These are phyloP conservation scores for Magnolia kwangsiensis DNA, from an alignment of 164 flowering plant species.

Conservation along the genomic window DNA sequence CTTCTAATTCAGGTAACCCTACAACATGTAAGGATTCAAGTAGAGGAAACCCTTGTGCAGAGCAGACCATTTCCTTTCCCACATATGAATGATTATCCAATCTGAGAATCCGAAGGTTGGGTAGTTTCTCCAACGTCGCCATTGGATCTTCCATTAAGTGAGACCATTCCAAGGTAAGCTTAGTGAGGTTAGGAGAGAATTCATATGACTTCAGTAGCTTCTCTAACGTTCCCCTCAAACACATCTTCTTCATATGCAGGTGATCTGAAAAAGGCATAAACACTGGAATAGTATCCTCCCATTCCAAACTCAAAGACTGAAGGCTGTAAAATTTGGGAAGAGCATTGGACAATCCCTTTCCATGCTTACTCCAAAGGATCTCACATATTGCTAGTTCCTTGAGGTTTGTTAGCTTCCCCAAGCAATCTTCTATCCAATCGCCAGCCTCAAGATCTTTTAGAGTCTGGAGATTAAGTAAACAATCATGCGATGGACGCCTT, in stretches of 20 bases:
- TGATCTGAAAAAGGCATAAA: not conserved
- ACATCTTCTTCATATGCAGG: not conserved
- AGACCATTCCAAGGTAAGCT: not conserved
- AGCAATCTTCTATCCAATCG: not conserved
- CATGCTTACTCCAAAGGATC: not conserved
- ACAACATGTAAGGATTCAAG: not conserved
- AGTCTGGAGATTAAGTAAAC: not conserved
- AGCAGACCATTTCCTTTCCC: not conserved
- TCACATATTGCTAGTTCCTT: not conserved
- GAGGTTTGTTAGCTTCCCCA: conserved; percentile 1
- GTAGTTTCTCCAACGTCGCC: not conserved
- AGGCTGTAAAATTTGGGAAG: not conserved
- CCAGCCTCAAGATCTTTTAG: not conserved
- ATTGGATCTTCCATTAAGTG: not conserved
- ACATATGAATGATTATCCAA: not conserved
- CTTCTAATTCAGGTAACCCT: not conserved
- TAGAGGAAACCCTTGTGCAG: not conserved
- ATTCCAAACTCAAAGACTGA: not conserved
- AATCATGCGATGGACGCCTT: not conserved
- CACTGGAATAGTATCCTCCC: not conserved
- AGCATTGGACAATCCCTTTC: not conserved
- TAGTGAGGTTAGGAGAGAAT: not conserved
- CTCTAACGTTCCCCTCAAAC: not conserved
- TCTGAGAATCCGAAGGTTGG: not conserved
- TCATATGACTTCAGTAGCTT: not conserved